Conservation (phyloP, 2,329 filamentous ascomycete genomes). For the Curvularia eragrostidis region DNA sequence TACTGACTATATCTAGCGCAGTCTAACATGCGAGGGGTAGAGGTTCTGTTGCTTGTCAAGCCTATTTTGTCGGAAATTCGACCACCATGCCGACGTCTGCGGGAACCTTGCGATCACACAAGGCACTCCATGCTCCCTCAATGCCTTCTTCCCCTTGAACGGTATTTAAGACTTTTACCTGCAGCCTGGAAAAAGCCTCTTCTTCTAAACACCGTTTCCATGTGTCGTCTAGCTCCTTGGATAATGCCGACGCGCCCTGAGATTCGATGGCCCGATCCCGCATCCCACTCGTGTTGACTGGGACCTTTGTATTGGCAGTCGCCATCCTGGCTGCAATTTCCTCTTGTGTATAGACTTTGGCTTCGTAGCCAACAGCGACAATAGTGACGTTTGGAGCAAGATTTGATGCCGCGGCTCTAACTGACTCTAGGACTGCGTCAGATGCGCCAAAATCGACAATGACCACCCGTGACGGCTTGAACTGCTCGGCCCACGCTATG, state of each 20-base stretch:
- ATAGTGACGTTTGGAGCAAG: not conserved
- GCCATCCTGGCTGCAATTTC: not conserved
- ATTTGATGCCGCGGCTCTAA: not conserved
- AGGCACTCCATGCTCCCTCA: conserved; percentile 4
- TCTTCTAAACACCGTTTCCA: conserved; percentile 1
- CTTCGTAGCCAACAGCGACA: conserved; percentile 5
- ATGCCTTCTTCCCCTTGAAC: not conserved
- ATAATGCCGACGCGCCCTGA: not conserved
- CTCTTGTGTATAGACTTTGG: not conserved
- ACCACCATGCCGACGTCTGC: not conserved
- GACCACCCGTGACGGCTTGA: not conserved
- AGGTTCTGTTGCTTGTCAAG: not conserved
- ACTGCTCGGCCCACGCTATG: not conserved
- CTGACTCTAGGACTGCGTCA: not conserved
- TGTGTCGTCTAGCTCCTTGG: not conserved
- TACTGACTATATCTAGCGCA: no score
- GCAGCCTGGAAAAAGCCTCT: not conserved
- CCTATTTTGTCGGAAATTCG: not conserved
- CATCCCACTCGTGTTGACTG: not conserved
- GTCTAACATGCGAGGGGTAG: no score
- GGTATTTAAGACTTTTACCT: not conserved
- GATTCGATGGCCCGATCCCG: conserved; percentile 4
- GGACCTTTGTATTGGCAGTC: not conserved
- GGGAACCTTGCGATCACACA: not conserved
- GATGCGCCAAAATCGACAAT: conserved; percentile 2